These are phyloP conservation scores for Verticillium tricorpus DNA, from an alignment of 2,329 filamentous ascomycete species.

Conservation along the genomic window DNA sequence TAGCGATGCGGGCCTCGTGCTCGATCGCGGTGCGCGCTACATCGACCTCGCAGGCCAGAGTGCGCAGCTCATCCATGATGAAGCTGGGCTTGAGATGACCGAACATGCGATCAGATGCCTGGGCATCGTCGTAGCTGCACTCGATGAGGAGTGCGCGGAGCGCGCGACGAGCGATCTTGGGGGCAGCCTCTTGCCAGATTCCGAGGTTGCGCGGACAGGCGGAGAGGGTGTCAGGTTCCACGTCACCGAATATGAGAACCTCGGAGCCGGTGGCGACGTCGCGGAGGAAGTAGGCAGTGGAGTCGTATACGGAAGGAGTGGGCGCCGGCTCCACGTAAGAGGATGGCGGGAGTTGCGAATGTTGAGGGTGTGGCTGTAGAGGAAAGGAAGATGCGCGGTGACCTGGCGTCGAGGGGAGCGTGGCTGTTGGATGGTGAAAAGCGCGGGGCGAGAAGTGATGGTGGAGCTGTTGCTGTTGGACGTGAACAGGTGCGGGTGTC, in stretches of 20 bases:
- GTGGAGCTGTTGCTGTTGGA: slow-evolving; percentile 13
- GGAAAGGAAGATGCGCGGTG: neutral
- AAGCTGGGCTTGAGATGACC: slow-evolving; percentile 85
- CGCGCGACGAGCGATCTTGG: slow-evolving; percentile 69
- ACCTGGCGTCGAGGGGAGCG: slow-evolving; percentile 5
- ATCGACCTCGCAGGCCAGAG: slow-evolving; percentile 66
- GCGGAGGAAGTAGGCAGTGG: slow-evolving; percentile 89
- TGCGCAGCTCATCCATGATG: slow-evolving; percentile 71
- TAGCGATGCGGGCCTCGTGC: slow-evolving; percentile 28
- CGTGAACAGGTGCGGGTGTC: slow-evolving; percentile 13
- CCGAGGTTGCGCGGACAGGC: slow-evolving; percentile 73
- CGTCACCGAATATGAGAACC: slow-evolving; percentile 90
- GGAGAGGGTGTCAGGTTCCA: slow-evolving; percentile 86
- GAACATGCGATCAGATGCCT: slow-evolving; percentile 73
- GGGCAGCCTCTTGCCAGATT: slow-evolving; percentile 86
- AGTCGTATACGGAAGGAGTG: slow-evolving; percentile 61
- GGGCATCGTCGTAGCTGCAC: slow-evolving; percentile 84
- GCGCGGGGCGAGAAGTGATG: slow-evolving; percentile 13
- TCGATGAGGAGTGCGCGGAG: slow-evolving; percentile 88
- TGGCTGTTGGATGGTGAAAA: neutral
- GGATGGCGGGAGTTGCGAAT: neutral
- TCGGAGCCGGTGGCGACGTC: slow-evolving; percentile 67
- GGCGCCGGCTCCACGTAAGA: neutral
- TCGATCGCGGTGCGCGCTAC: neutral
- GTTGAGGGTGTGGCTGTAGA: neutral